These are phyloP conservation scores for Acrocalymma vagum DNA, from an alignment of 2,329 filamentous ascomycete genomes.

Conservation along the genomic window DNA sequence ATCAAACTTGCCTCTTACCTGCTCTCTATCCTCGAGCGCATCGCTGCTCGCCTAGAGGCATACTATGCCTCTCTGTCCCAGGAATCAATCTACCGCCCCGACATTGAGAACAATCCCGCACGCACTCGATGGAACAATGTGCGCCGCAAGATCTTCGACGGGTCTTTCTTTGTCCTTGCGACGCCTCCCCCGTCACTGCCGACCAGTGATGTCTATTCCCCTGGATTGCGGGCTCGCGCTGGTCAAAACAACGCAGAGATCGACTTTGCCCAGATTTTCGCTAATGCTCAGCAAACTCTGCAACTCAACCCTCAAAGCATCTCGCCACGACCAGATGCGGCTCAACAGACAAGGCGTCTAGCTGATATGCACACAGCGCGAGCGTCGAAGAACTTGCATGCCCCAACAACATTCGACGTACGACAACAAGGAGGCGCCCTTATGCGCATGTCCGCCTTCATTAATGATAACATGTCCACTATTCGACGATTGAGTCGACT, in stretches of 20 bases:
- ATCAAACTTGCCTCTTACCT: constrained; percentile 57
- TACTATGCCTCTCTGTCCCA: constrained; percentile 62
- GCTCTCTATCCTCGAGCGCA: constrained; percentile 60
- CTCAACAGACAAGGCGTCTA: constrained; percentile 12
- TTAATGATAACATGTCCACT: constrained; percentile 24
- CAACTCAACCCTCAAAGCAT: constrained; percentile 11
- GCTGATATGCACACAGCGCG: constrained; percentile 26
- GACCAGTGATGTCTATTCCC: constrained; percentile 7
- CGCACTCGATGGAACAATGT: constrained; percentile 62
- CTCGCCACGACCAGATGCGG: not conserved
- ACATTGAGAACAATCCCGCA: constrained; percentile 62
- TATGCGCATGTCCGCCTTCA: constrained; percentile 23
- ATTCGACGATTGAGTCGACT: constrained; percentile 24
- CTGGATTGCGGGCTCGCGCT: constrained; percentile 6
- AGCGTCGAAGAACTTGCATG: constrained; percentile 15
- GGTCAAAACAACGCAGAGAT: constrained; percentile 14
- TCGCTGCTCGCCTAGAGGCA: constrained; percentile 59
- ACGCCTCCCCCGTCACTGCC: constrained; percentile 16
- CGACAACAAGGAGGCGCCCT: constrained; percentile 21
- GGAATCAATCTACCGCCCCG: constrained; percentile 59
- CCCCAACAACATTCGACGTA: constrained; percentile 21
- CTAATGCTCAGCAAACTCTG: constrained; percentile 21
- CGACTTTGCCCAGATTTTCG: constrained; percentile 26
- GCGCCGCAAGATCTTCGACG: constrained; percentile 58
- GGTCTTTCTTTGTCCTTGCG: constrained; percentile 61